A percentile compares a stretch with the other conserved stretches of the same genome.
Conservation (phyloP, 2,329 filamentous ascomycete genomes). For the Amphichorda felina region DNA sequence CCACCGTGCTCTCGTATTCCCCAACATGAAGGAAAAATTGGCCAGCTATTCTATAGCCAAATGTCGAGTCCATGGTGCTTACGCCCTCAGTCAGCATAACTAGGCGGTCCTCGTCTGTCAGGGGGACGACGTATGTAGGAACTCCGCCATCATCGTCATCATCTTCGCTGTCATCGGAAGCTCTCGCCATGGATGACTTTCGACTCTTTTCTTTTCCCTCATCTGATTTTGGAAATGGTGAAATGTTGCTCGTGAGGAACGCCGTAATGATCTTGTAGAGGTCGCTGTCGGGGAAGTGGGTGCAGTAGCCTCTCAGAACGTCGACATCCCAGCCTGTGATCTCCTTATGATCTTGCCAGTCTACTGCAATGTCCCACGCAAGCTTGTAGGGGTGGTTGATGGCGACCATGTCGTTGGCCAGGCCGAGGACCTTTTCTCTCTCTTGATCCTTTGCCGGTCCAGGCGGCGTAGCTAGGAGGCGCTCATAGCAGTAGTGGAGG, state of each 20-base stretch:
- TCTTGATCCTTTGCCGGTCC: constrained; percentile 57
- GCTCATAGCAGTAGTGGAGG: constrained; percentile 68
- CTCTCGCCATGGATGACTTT: constrained; percentile 12
- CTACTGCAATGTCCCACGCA: constrained; percentile 83
- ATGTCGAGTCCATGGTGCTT: constrained; percentile 53
- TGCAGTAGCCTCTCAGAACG: constrained; percentile 69
- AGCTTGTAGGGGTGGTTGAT: constrained; percentile 84
- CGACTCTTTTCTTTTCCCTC: constrained; percentile 10
- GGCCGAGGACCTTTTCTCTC: constrained; percentile 58
- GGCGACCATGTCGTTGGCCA: constrained; percentile 88
- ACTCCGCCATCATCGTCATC: constrained; percentile 46
- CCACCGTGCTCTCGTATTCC: constrained; percentile 72
- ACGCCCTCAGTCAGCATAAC: constrained; percentile 71
- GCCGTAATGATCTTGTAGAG: constrained; percentile 71
- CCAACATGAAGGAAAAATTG: constrained; percentile 78
- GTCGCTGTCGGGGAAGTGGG: constrained; percentile 74
- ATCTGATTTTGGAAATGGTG: constrained; percentile 54
- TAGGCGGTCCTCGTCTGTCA: constrained; percentile 68
- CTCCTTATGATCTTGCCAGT: constrained; percentile 73
- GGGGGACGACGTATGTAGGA: constrained; percentile 39
- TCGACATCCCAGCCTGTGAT: constrained; percentile 67
- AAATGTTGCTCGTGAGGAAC: constrained; percentile 73
- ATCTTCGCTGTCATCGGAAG: constrained; percentile 43
- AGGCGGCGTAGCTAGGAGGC: constrained; percentile 54
- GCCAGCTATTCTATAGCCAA: constrained; percentile 73